A percentile compares a stretch with the other conserved stretches of the same genome.
phyloP scores from a whole-genome alignment of 495 filamentous ascomycete genomes.

The Annulohypoxylon bovei region DNA sequence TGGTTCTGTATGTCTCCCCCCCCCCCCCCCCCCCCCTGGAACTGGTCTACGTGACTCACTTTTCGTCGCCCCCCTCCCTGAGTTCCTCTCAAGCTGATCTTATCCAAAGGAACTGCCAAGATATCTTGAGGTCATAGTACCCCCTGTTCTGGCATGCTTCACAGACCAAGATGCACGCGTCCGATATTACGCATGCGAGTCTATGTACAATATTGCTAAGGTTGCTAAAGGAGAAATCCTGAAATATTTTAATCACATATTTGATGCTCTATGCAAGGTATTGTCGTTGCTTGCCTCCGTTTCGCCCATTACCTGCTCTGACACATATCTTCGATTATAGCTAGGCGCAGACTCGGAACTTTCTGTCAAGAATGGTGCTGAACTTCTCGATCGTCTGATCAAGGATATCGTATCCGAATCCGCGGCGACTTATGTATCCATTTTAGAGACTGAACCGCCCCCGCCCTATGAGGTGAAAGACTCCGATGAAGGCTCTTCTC shows the following conservation, averaged over 20 bases:
- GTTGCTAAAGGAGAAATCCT: slow-evolving; percentile 98
- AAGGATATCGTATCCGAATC: slow-evolving; percentile 99
- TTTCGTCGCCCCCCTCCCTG: neutral
- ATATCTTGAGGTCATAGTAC: slow-evolving; percentile 92
- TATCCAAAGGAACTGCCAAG: slow-evolving; percentile 78
- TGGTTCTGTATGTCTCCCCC: slow-evolving; percentile 74
- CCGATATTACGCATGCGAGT: slow-evolving; percentile 98
- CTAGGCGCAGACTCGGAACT: slow-evolving; percentile 95
- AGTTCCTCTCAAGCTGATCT: slow-evolving; percentile 28
- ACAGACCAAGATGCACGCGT: slow-evolving; percentile 98
- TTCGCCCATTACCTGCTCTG: slow-evolving; percentile 8
- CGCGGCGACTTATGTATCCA: slow-evolving; percentile 91
- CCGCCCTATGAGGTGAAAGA: slow-evolving; percentile 58
- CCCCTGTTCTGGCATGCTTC: slow-evolving; percentile 98
- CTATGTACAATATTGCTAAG: slow-evolving; percentile 99
- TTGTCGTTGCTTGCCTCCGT: slow-evolving; percentile 19
- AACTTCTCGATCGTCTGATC: slow-evolving; percentile 92
- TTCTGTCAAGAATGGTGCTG: slow-evolving; percentile 98
- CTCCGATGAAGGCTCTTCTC: slow-evolving; percentile 57
- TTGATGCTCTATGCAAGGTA: slow-evolving; percentile 97
- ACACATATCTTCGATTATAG: slow-evolving; percentile 55
- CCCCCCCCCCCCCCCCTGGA: neutral
- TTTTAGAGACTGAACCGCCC: slow-evolving; percentile 71
- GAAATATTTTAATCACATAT: slow-evolving; percentile 97
- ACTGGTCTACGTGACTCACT: neutral